Percentiles rank a stretch among this genome's conserved stretches.
Conservation (phyloP, 176 grass and related monocot genomes). For the Carex littledalei region DNA sequence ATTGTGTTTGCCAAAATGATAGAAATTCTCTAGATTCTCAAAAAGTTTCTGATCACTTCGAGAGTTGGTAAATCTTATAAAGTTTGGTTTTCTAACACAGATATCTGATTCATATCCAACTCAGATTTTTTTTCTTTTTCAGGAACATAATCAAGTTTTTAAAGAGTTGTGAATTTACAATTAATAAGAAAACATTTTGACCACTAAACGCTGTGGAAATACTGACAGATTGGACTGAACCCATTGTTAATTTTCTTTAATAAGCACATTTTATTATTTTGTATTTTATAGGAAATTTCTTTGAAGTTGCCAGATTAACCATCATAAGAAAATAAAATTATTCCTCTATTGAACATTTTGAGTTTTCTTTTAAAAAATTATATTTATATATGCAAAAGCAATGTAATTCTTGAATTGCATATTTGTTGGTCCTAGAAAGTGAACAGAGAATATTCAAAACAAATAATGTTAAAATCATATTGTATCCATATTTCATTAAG, state of each 20-base stretch:
- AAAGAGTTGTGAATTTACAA: neutral
- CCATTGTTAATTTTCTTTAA: neutral
- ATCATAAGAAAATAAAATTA: neutral
- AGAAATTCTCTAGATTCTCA: neutral
- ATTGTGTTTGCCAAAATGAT: neutral
- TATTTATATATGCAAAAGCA: neutral
- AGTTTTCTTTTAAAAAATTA: neutral
- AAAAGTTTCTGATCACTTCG: neutral
- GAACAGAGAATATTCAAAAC: neutral
- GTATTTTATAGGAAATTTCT: neutral
- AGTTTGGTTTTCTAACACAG: neutral
- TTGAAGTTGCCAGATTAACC: neutral
- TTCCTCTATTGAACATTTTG: neutral
- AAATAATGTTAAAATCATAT: no score
- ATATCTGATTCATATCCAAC: neutral
- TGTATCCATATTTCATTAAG: neutral
- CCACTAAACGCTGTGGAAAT: no score
- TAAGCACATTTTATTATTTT: neutral
- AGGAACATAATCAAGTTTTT: neutral
- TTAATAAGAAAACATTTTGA: neutral
- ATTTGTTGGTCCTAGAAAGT: neutral
- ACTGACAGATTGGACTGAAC: neutral
- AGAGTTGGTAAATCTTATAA: neutral
- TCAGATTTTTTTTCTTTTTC: neutral
- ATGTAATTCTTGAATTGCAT: neutral